phyloP scores from a whole-genome alignment of 2,329 filamentous ascomycete genomes.

The Pseudogymnoascus sp. region DNA sequence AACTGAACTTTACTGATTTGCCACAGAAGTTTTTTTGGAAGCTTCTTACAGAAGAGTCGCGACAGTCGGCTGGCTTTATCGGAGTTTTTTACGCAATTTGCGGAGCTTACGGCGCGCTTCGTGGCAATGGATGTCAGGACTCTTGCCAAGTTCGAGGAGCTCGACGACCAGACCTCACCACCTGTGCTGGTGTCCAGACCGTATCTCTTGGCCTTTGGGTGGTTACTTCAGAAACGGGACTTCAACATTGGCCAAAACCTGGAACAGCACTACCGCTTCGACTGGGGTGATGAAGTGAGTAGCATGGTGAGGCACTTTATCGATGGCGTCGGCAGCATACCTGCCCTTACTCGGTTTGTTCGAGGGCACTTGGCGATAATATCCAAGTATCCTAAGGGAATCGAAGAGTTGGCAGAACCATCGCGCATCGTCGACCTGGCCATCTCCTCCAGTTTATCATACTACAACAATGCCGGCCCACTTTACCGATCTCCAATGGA shows the following conservation, averaged over 20 bases:
- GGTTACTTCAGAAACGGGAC: constrained; percentile 31
- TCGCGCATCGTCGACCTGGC: constrained; percentile 20
- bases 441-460: constrained; percentile 15
- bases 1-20: constrained; percentile 14
- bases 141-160: constrained; percentile 21
- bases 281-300: constrained; percentile 24
- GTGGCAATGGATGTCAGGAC: constrained; percentile 40
- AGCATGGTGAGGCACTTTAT: constrained; percentile 22
- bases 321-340: constrained; percentile 35
- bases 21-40: constrained; percentile 25
- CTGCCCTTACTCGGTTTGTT: constrained; percentile 36
- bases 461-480: constrained; percentile 14
- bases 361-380: constrained; percentile 34
- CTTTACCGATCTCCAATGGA: constrained; percentile 18
- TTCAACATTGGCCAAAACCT: constrained; percentile 27
- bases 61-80: constrained; percentile 19
- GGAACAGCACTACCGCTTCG: constrained; percentile 34
- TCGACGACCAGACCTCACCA: constrained; percentile 26
- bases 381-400: constrained; percentile 39
- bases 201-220: constrained; percentile 40
- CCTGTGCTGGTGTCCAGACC: constrained; percentile 35
- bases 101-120: constrained; percentile 45
- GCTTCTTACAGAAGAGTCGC: constrained; percentile 20
- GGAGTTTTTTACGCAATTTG: constrained; percentile 27
- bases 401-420: constrained; percentile 24